phyloP scores from a whole-genome alignment of 768 basidiomycete genomes.

The Pulveroboletus sp. region DNA sequence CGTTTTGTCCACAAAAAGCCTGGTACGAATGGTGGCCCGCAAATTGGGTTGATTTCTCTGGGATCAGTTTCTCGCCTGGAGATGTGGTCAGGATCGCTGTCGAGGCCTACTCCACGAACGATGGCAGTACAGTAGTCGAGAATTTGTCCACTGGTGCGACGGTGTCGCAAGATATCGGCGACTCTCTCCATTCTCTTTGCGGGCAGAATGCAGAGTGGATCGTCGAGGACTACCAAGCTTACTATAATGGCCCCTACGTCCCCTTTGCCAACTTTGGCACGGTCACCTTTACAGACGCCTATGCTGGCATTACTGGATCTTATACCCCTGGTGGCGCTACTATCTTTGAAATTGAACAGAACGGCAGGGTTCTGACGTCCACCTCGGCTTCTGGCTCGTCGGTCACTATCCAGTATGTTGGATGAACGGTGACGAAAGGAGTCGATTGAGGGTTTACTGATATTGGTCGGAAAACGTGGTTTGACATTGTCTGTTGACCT shows the following conservation, averaged over 20 bases:
- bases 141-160: not conserved
- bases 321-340: not conserved
- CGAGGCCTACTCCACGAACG: not conserved
- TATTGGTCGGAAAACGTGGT: no score
- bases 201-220: slow-evolving; percentile 2
- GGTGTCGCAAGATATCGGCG: not conserved
- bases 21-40: slow-evolving; percentile 6
- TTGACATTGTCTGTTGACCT: no score
- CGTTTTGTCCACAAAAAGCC: not conserved
- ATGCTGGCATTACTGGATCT: not conserved
- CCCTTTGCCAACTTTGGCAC: slow-evolving; percentile 1
- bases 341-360: not conserved
- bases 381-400: not conserved
- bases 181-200: not conserved
- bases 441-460: no score
- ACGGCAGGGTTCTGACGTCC: slow-evolving; percentile 1
- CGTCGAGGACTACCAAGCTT: slow-evolving; percentile 1
- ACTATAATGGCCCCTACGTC: not conserved
- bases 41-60: not conserved
- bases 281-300: not conserved
- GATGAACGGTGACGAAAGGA: no score
- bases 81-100: not conserved
- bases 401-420: not conserved
- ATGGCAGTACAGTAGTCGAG: not conserved
- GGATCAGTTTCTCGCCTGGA: not conserved